phyloP scores from a whole-genome alignment of 345 rosid species.

The Eucalyptus tenuipes region DNA sequence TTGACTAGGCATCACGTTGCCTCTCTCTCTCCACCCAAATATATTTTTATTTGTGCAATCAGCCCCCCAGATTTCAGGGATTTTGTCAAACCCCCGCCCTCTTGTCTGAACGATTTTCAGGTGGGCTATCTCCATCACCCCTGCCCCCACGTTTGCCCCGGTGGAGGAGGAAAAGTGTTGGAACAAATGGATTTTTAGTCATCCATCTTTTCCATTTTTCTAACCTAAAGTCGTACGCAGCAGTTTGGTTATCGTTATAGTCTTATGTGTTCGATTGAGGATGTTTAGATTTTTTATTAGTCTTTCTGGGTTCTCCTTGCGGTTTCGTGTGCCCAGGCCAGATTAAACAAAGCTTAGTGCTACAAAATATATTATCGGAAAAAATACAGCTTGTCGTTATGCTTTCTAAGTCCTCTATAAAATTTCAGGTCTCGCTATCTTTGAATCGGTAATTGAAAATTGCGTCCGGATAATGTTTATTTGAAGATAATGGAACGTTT shows the following conservation, averaged over 20 bases:
- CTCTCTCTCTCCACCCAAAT: background rate
- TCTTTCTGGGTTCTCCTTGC: background rate
- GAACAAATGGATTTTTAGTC: background rate
- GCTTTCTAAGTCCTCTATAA: background rate
- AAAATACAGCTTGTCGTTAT: background rate
- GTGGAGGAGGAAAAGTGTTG: background rate
- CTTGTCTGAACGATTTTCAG: background rate
- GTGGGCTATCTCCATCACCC: background rate
- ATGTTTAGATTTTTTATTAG: background rate
- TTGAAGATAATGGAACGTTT: background rate
- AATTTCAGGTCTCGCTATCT: background rate
- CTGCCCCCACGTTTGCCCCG: background rate
- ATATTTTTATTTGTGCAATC: background rate
- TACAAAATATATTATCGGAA: background rate
- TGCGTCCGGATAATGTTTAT: background rate
- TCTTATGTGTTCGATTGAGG: background rate
- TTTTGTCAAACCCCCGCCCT: background rate
- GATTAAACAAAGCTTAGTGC: background rate
- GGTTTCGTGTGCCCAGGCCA: background rate
- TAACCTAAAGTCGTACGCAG: background rate
- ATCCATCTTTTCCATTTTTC: background rate
- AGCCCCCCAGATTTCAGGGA: background rate
- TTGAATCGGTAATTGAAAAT: background rate
- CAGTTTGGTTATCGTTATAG: background rate
- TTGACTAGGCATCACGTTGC: background rate